phyloP scores from a whole-genome alignment of 2,329 filamentous ascomycete species.

The Fusarium sp. region DNA sequence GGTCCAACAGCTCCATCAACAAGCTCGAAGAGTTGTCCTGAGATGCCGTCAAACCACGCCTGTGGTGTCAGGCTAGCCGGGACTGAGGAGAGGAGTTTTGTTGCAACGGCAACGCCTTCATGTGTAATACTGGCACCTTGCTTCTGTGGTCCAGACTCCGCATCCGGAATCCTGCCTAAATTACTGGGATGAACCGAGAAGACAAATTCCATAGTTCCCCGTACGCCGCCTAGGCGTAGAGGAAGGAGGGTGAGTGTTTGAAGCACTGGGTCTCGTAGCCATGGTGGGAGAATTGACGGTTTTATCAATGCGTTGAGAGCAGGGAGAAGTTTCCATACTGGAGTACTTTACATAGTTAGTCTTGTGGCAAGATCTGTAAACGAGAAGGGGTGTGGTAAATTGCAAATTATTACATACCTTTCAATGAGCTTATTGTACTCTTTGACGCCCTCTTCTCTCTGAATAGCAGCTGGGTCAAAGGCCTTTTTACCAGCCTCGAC shows the following conservation, averaged over 20 bases:
- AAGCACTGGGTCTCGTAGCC: constrained; percentile 70
- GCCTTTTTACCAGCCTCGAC: constrained; percentile 61
- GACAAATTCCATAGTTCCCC: constrained; percentile 77
- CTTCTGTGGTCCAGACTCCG: constrained; percentile 60
- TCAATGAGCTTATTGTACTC: constrained; percentile 63
- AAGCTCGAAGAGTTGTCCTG: constrained; percentile 70
- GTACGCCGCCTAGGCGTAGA: constrained; percentile 71
- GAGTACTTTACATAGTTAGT: constrained; percentile 47
- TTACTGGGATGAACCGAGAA: constrained; percentile 74
- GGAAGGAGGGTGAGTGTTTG: constrained; percentile 71
- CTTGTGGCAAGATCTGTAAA: neutral
- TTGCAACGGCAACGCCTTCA: constrained; percentile 74
- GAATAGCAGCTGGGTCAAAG: constrained; percentile 58
- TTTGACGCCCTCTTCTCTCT: constrained; percentile 50
- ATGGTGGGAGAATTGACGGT: constrained; percentile 67
- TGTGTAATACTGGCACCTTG: constrained; percentile 74
- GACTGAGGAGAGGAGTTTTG: constrained; percentile 70
- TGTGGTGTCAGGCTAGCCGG: constrained; percentile 66
- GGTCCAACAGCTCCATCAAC: constrained; percentile 66
- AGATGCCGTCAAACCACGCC: constrained; percentile 70
- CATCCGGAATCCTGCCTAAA: constrained; percentile 56
- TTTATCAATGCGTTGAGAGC: constrained; percentile 73
- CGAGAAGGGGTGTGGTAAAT: neutral
- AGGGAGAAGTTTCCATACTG: constrained; percentile 67
- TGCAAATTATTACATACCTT: constrained; percentile 54